Conservation (phyloP, 2,329 filamentous ascomycete species). For the Aspergillus candidus region DNA sequence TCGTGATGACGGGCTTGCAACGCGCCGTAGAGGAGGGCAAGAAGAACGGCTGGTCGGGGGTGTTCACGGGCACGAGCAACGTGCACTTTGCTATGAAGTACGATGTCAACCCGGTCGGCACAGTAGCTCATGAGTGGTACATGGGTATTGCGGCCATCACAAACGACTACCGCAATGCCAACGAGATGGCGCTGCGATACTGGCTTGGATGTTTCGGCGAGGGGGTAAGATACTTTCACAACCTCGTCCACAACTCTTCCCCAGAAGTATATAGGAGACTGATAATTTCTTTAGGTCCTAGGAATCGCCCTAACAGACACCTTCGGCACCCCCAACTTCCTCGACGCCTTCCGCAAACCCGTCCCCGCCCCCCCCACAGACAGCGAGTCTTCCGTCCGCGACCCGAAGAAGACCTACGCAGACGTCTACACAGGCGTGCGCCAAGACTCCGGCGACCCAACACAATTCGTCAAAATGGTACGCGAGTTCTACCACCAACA, state of each 20-base stretch:
- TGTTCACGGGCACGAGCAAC: constrained; percentile 85
- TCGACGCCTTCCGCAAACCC: constrained; percentile 72
- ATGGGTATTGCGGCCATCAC: constrained; percentile 95
- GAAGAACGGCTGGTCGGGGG: constrained; percentile 60
- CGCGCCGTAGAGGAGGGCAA: constrained; percentile 67
- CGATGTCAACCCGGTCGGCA: constrained; percentile 76
- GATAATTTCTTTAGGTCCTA: constrained; percentile 52
- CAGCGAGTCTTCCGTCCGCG: constrained; percentile 35
- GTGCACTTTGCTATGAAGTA: constrained; percentile 96
- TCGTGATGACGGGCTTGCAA: constrained; percentile 82
- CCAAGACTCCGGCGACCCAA: constrained; percentile 84
- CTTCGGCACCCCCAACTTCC: constrained; percentile 85
- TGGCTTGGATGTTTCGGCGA: constrained; percentile 91
- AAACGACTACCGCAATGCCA: constrained; percentile 75
- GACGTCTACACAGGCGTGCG: constrained; percentile 76
- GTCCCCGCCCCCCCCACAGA: constrained; percentile 44
- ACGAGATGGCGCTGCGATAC: constrained; percentile 74
- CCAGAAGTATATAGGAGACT: neutral
- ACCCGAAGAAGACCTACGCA: constrained; percentile 61
- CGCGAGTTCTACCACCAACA: constrained; percentile 71
- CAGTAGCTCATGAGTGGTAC: constrained; percentile 96
- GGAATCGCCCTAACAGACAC: constrained; percentile 92
- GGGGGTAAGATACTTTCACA: constrained; percentile 42
- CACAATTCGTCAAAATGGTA: constrained; percentile 71
- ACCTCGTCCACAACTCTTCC: neutral